Evolutionary conservation across 2,329 filamentous ascomycete species (phyloP), one percentile per base, ranked within the genome.

Genomic region (Aspergillus jensenii): DNA sequence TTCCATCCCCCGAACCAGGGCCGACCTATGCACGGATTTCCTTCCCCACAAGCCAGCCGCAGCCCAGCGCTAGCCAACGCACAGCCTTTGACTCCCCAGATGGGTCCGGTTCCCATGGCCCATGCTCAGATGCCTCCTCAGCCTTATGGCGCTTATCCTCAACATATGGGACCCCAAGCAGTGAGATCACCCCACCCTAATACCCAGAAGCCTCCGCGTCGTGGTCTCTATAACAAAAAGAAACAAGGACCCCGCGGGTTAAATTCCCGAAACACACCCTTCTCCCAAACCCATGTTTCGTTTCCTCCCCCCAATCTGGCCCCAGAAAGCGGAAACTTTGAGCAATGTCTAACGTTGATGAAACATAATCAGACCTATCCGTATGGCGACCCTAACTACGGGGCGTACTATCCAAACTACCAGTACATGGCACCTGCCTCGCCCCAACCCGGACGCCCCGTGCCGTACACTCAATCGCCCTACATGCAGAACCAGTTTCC

Each of bases 281-380:
- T 47, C 23, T 63, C 64, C 31, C 70, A 60, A 58, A 59, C 63
- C 61, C 65, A 25, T 59, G 66, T 55, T 58, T 51, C 62, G 51
- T 59, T 65, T 59, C 67, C 75, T 56, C 63, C 71, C 64, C 72
- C 84, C 71, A 84, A 90, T 76, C 76, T 92, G 58, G 87, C 87
- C 62, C 89, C 89, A 59, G 84, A 87, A 69, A 87, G 80, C 71
- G 85, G 85, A 69, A 82, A 87, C 65, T 91, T 88, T 82, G 88
- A 93, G 74, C 82, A 84, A 64, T 82, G 84, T 85, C 89, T 93
- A 81, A 91, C 85, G 70, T 64, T 73, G 56, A 76, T 82, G 67
- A 84, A 84, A 78, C 79, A 50, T 43, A 47, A 84, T 71, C 89
- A 93, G 87, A 81, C 79, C 55, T 89, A 81, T 68, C 82, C 82